A percentile compares a stretch with the other conserved stretches of the same genome.
These are phyloP conservation scores for Carex arenaria DNA, from an alignment of 202 grass and related monocot species.

Conservation along the genomic window DNA sequence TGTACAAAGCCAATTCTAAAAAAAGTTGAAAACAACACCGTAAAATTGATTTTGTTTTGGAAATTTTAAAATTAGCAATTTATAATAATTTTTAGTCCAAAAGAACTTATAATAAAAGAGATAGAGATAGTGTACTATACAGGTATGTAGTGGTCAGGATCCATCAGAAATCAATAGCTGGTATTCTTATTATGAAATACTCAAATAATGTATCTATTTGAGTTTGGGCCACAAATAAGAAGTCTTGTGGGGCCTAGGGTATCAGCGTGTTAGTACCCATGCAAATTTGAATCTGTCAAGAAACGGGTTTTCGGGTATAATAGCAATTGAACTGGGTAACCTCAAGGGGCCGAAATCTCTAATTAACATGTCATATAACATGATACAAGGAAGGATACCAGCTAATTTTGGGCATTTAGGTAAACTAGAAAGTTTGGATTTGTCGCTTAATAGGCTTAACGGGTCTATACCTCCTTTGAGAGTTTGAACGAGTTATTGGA, in stretches of 20 bases:
- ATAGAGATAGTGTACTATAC: neutral
- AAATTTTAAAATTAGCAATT: neutral
- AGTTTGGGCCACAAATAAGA: too few species aligned
- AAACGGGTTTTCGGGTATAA: conserved; percentile 13
- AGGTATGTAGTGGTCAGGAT: neutral
- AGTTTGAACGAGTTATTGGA: conserved; percentile 18
- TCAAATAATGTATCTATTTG: neutral
- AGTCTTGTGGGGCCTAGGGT: neutral
- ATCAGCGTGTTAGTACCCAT: neutral
- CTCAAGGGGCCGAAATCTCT: conserved; percentile 21
- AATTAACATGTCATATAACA: conserved; percentile 25
- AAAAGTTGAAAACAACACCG: neutral
- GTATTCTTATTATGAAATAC: neutral
- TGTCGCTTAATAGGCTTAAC: conserved; percentile 23
- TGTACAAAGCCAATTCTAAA: too few species aligned
- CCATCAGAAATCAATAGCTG: too few species aligned
- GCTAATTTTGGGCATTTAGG: neutral
- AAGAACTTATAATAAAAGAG: neutral
- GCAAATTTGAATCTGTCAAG: conserved; percentile 20
- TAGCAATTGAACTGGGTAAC: neutral
- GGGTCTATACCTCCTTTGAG: conserved; percentile 27
- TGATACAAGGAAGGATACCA: conserved; percentile 16
- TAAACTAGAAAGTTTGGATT: conserved; percentile 22
- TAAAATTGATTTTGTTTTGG: neutral
- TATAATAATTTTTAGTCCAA: conserved; percentile 15